A percentile compares a stretch with the other conserved stretches of the same genome.
phyloP scores from a whole-genome alignment of 345 rosid species.

The Rhizophora mangle region DNA sequence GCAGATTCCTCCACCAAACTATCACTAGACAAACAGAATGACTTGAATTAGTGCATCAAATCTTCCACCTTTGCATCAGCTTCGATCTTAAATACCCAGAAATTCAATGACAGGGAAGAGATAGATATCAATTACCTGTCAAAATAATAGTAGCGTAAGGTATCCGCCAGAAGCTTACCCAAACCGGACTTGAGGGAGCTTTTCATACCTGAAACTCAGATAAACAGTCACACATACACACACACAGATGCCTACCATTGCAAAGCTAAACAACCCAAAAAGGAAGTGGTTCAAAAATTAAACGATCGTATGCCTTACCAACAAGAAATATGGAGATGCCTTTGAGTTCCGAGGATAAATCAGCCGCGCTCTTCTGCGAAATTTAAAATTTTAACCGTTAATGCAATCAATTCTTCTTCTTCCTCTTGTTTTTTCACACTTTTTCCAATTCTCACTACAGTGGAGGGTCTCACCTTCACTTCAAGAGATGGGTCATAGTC shows the following conservation, averaged over 20 bases:
- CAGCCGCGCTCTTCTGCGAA: slow-evolving; percentile 66
- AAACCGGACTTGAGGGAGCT: slow-evolving; percentile 51
- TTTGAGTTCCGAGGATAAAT: slow-evolving; percentile 52
- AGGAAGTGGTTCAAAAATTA: not conserved
- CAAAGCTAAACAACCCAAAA: not conserved
- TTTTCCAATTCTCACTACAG: no score
- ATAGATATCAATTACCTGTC: slow-evolving; percentile 47
- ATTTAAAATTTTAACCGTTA: slow-evolving; percentile 22
- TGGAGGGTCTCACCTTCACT: slow-evolving; percentile 38
- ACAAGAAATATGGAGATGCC: slow-evolving; percentile 81
- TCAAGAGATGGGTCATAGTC: slow-evolving; percentile 26
- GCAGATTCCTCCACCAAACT: slow-evolving; percentile 76
- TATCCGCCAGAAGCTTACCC: slow-evolving; percentile 67
- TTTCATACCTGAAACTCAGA: slow-evolving; percentile 48
- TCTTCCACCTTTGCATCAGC: not conserved
- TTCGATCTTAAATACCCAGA: not conserved
- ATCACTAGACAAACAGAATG: slow-evolving; percentile 49
- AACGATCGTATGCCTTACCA: slow-evolving; percentile 45
- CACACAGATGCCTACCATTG: no score
- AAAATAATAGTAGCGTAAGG: slow-evolving; percentile 67
- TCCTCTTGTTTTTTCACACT: not conserved
- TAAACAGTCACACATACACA: no score
- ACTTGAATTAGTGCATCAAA: slow-evolving; percentile 1
- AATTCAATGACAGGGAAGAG: not conserved
- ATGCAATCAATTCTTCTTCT: slow-evolving; percentile 16